Conservation (phyloP, 306 rosid genomes). For the Fagus sylvatica region DNA sequence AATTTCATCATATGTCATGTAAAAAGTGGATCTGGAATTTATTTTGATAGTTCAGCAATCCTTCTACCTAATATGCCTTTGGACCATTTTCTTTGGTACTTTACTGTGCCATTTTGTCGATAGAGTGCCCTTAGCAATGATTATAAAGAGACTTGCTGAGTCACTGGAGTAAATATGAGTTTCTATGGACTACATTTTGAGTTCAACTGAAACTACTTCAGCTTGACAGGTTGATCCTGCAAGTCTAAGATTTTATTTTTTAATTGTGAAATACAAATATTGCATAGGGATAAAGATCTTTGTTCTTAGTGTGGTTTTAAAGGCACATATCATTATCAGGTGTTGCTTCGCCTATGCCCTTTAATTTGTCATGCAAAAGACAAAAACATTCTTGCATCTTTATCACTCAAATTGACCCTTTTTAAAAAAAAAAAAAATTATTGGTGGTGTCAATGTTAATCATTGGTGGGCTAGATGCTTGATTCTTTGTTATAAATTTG, state of each 20-base stretch:
- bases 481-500: background rate
- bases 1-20: background rate
- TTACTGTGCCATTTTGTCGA: background rate
- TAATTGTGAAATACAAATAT: conserved; percentile 8
- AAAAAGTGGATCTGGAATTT: background rate
- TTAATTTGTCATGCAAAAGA: background rate
- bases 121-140: background rate
- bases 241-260: background rate
- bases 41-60: background rate
- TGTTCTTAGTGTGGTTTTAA: background rate
- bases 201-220: background rate
- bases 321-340: background rate
- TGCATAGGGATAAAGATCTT: conserved; percentile 1
- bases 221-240: background rate
- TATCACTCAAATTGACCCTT: background rate
- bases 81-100: background rate
- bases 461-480: background rate
- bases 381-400: background rate
- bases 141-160: conserved; percentile 3
- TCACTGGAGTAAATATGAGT: conserved; percentile 1
- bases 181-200: conserved; percentile 16
- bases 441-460: background rate
- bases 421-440: background rate
- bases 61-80: background rate
- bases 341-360: conserved; percentile 6